Base-by-base conservation (phyloP, 1,139 yeast genomes). In the Nakaseomyces delphensis region DNA sequence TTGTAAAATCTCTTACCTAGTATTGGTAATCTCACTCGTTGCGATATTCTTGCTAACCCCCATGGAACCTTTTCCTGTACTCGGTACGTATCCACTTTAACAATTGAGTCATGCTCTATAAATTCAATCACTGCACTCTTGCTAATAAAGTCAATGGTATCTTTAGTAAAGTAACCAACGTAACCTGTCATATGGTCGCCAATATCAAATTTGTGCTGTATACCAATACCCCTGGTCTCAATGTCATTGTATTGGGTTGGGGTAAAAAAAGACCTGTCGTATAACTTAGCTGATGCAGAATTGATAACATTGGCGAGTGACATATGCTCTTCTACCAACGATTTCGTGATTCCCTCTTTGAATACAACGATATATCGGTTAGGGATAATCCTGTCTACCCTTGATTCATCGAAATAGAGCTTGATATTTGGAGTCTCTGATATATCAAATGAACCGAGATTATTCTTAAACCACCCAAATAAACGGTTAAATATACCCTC, bases 31-130 rank as follows among this genome's bases (percentile, higher is more conserved):
- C 80, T 73, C 49, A 83, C 76, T 64, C 96, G 82, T 70, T 89
- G 96, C 40, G 96, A 85, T 48, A 89, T 77, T 69, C 98, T 80
- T 39, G 97, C 93, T 55, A 89, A 74, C 57, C 96, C 96, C 97
- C 96, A 87, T 45, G 96, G 95, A 38, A 95, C 91, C 52, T 86
- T 86, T 57, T 78, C 79, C 69, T 86, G 91, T 47, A 75, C 67
- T 42, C 71, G 70, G 52, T 77, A 76, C 54, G 81, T 83, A 47
- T 69, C 66, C 41, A 89, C 76, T 52, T 71, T 68, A 42, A 87
- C 95, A 49, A 74, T 67, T 4, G 94, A 82, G 64, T 87, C 96
- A 53, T 72, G 71, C 71, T 87, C 96, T 49, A 87, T 78, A 56
- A 76, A 78, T 39, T 78, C 77, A 45, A 87, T 86, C 45, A 74